These are phyloP conservation scores for Umbelopsis sp. DNA, from an alignment of 192 early-diverging fungal species.

Conservation along the genomic window DNA sequence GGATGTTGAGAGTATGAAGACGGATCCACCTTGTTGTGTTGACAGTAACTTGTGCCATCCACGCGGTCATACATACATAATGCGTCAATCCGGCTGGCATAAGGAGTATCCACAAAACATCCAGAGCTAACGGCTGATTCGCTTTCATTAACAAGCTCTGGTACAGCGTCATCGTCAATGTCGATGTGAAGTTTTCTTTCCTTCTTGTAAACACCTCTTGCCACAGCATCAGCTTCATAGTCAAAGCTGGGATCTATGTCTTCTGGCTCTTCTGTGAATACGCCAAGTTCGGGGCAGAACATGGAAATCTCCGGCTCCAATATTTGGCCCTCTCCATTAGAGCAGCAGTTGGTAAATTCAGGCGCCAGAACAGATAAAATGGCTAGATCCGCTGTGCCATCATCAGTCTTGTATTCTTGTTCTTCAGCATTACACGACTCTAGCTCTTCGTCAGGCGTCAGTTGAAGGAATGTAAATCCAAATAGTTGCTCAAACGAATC, in stretches of 20 bases:
- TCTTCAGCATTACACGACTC: not conserved
- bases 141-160: not conserved
- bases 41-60: not conserved
- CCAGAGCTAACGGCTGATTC: constrained; percentile 10
- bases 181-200: constrained; percentile 2
- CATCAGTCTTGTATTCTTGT: not conserved
- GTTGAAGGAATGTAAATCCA: constrained; percentile 4
- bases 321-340: not conserved
- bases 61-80: constrained; percentile 5
- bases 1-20: not conserved
- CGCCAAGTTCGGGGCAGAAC: constrained; percentile 11
- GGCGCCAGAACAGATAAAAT: not conserved
- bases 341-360: not conserved
- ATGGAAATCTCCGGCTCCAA: constrained; percentile 3
- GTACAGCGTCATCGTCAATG: not conserved
- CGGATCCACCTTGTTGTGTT: not conserved
- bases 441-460: not conserved
- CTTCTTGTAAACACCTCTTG: not conserved
- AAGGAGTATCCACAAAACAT: not conserved
- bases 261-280: constrained; percentile 8
- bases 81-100: constrained; percentile 4
- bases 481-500: not conserved
- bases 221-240: not conserved
- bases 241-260: not conserved
- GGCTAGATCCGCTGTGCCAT: not conserved